phyloP scores from a whole-genome alignment of 75 land plant genomes.

The Sequoia sempervirens region DNA sequence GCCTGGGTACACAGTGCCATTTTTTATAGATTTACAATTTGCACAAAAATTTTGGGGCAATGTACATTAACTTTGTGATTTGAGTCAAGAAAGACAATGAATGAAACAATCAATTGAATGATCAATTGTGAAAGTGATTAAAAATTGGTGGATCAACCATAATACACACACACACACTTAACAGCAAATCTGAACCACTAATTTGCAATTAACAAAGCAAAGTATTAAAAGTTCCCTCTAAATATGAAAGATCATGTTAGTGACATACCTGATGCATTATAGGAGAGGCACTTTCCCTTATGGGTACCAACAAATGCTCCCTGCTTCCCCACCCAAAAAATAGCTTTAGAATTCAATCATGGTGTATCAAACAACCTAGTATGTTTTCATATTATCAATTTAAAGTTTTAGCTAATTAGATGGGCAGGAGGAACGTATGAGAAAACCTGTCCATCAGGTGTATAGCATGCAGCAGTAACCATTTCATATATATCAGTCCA shows the following conservation, averaged over 20 bases:
- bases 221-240: not conserved
- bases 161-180: too few relatives aligned
- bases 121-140: not conserved
- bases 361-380: not conserved
- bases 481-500: conserved; percentile 92
- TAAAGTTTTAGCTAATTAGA: not conserved
- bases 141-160: not conserved
- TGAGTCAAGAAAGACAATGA: not conserved
- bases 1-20: not conserved
- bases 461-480: conserved; percentile 88
- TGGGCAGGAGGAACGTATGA: not conserved
- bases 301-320: conserved; percentile 89
- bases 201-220: not conserved
- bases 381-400: not conserved
- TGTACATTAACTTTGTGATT: too few relatives aligned
- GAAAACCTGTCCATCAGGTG: conserved; percentile 90
- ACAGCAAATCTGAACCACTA: not conserved
- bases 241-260: not conserved
- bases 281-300: conserved; percentile 84
- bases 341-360: not conserved
- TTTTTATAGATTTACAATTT: too few relatives aligned
- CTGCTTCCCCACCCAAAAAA: conserved; percentile 33
- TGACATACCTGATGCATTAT: conserved; percentile 67
- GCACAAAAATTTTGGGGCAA: not conserved
- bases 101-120: too few relatives aligned